Base-by-base conservation (phyloP, 768 basidiomycete species). In the Termitomyces sp. region DNA sequence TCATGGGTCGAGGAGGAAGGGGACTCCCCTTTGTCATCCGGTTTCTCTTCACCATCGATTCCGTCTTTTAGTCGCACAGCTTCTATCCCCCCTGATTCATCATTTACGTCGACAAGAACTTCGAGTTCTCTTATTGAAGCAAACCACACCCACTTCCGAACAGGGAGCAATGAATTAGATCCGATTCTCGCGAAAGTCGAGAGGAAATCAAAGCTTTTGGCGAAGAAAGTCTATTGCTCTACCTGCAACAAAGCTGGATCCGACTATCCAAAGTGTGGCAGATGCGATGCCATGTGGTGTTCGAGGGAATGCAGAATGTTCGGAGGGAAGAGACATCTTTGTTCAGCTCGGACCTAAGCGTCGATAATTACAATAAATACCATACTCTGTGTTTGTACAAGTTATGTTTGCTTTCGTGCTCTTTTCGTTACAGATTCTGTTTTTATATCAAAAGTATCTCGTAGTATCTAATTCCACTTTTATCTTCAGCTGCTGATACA, bases 241-340 rank as follows among this genome's bases (percentile, higher is more conserved):
- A 78, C 83, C 1, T 88, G 87, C 67, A 72, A 71, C 38, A 85
- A 81, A 67, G 56, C 67, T 1, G 87, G 87, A 0, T 70, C 72
- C 14, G 83, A 85, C 61, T 88, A 79, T 68, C 86, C 87, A 14
- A 79, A 80, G n/a, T 88, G 87, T 68, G 77, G 80, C 7, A 82
- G 80, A 61, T 88, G 87, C 63, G 72, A 76, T 29, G 79, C 79
- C 36, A 81, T 76, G 73, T 88, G 87, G 87, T 88, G 87, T 65
- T 87, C 86, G 31, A 76, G 87, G 57, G 71, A 81, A 36, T 88
- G 87, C 69, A 78, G 87, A 57, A 65, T 88, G 59, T 73, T 76
- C 49, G 79, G 77, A 25, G 82, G 80, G 42, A 82, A 79, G 66
- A 79, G 79, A 66, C 86, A 87, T 69, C 65, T 74, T 10, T 86